phyloP scores from a whole-genome alignment of 306 rosid genomes.

The Malus sieversii region DNA sequence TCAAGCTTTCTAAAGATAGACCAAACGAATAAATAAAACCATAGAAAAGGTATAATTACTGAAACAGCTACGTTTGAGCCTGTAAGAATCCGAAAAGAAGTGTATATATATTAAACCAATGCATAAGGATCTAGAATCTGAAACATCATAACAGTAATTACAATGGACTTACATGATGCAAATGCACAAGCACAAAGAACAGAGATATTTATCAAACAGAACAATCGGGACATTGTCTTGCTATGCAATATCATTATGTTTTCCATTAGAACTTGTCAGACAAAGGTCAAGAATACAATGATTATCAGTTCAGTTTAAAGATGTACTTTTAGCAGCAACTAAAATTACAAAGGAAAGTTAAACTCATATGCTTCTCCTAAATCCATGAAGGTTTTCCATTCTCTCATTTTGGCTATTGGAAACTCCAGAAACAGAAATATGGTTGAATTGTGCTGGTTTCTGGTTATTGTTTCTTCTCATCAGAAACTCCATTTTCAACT shows the following conservation, averaged over 20 bases:
- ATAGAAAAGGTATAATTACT: neutral
- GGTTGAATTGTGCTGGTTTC: conserved; percentile 7
- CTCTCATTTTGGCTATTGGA: neutral
- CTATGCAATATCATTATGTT: conserved; percentile 15
- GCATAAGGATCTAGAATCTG: neutral
- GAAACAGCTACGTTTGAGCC: neutral
- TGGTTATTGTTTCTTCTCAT: conserved; percentile 51
- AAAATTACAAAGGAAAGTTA: conserved; percentile 29
- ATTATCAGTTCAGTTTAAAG: conserved; percentile 21
- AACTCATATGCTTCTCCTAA: conserved; percentile 28
- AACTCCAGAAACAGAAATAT: neutral
- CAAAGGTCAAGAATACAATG: conserved; percentile 29
- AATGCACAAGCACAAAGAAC: conserved; percentile 2
- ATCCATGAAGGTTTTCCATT: neutral
- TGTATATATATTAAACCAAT: neutral
- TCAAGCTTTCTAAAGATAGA: neutral
- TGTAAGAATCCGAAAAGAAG: neutral
- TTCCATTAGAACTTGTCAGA: conserved; percentile 21
- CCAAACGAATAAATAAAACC: neutral
- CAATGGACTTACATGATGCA: neutral
- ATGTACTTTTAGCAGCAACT: conserved; percentile 20
- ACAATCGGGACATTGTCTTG: conserved; percentile 14
- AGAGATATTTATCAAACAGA: neutral
- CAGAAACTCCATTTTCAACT: conserved; percentile 55
- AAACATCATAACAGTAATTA: neutral